Evolutionary conservation across 176 grass and related monocot species (phyloP).

Genomic region (Phoenix dactylifera): DNA sequence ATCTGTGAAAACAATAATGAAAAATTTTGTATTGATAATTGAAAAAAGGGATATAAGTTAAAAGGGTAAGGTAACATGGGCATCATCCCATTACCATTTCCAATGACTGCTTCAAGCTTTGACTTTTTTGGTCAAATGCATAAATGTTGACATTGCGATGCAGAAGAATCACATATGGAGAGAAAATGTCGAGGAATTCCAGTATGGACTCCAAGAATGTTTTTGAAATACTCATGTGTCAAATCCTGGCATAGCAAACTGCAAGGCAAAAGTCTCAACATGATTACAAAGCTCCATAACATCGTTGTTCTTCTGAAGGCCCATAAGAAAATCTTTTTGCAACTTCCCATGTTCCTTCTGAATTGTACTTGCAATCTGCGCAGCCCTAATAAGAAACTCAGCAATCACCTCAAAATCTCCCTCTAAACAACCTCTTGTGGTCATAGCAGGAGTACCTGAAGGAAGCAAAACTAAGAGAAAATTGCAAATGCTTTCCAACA

Average conservation of each 20-base stretch:
- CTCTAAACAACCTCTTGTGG: constrained; percentile 94
- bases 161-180: too few relatives aligned
- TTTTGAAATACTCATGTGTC: constrained; percentile 38
- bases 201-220: too few relatives aligned
- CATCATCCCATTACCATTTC: too few relatives aligned
- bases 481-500: not conserved
- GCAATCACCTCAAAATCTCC: constrained; percentile 69
- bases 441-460: constrained; percentile 93
- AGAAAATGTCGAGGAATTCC: too few relatives aligned
- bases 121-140: too few relatives aligned
- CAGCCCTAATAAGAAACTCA: constrained; percentile 76
- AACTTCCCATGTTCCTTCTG: constrained; percentile 79
- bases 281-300: constrained; percentile 56
- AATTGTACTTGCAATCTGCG: constrained; percentile 59
- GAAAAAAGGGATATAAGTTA: too few relatives aligned
- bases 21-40: too few relatives aligned
- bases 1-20: too few relatives aligned
- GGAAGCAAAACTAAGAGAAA: constrained; percentile 14
- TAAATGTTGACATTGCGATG: too few relatives aligned
- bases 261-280: constrained; percentile 74
- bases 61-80: too few relatives aligned
- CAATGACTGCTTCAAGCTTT: too few relatives aligned
- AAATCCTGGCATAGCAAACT: constrained; percentile 87
- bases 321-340: constrained; percentile 71
- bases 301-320: constrained; percentile 69